These are phyloP conservation scores for Cornus kousa DNA, from an alignment of 148 eudicot genomes.

Conservation along the genomic window DNA sequence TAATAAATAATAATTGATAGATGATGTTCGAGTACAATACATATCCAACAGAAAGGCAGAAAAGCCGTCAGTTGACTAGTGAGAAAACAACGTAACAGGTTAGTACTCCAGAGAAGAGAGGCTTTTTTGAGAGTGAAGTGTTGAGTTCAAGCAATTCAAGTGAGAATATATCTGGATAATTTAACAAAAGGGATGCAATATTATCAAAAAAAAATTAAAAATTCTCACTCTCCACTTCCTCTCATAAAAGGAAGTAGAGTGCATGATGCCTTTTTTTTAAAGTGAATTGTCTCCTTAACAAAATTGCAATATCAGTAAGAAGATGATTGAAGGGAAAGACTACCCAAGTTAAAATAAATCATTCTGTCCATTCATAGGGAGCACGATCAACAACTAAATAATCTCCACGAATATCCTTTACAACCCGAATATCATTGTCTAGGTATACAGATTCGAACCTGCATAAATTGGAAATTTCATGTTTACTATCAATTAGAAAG, in stretches of 20 bases:
- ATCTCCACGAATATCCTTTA: conserved; percentile 91
- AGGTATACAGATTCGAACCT: conserved; percentile 91
- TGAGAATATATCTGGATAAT: background rate
- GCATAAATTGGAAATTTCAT: conserved; percentile 17
- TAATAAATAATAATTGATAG: too few species aligned
- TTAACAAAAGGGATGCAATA: too few species aligned
- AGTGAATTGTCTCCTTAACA: background rate
- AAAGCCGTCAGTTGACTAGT: too few species aligned
- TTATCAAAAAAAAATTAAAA: too few species aligned
- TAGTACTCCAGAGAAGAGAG: background rate
- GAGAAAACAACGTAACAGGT: too few species aligned
- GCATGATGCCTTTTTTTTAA: too few species aligned
- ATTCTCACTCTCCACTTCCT: too few species aligned
- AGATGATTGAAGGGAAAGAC: background rate
- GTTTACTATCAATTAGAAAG: background rate
- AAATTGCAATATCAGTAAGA: background rate
- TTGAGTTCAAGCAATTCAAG: background rate
- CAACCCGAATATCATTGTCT: conserved; percentile 91
- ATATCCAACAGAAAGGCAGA: too few species aligned
- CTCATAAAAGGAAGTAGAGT: too few species aligned
- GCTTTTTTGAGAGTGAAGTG: background rate
- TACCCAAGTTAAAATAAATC: conserved; percentile 10
- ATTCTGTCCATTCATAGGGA: conserved; percentile 92
- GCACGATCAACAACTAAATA: conserved; percentile 91
- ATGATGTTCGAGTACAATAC: too few species aligned